A percentile compares a stretch with the other conserved stretches of the same genome.
Conservation (phyloP, 1,139 yeast species). For the Sugiyamaella pinicola region DNA sequence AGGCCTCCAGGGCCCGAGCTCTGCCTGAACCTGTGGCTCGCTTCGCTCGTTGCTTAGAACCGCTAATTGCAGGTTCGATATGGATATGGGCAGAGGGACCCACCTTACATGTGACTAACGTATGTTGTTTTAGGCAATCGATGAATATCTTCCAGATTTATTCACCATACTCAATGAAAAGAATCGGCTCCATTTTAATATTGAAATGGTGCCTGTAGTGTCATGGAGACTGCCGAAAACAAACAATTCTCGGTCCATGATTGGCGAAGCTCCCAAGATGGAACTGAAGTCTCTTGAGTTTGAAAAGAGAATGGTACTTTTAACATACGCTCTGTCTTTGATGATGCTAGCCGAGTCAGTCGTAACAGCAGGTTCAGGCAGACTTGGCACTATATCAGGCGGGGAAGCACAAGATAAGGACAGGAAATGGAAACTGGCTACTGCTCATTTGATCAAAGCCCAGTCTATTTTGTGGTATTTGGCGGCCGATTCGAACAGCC, state of each 20-base stretch:
- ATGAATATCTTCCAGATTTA: constrained; percentile 38
- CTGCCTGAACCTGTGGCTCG: no score
- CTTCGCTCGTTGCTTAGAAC: no score
- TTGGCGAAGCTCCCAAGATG: constrained; percentile 33
- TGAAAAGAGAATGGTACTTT: constrained; percentile 38
- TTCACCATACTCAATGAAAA: constrained; percentile 25
- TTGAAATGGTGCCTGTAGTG: constrained; percentile 18
- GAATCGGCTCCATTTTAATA: constrained; percentile 2
- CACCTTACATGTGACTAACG: no score
- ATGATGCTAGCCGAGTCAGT: constrained; percentile 32
- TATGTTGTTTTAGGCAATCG: constrained; percentile 30
- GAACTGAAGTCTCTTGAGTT: constrained; percentile 36
- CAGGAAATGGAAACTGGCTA: constrained; percentile 38
- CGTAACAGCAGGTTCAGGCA: constrained; percentile 16
- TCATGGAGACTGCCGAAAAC: constrained; percentile 39
- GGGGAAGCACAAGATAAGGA: constrained; percentile 22
- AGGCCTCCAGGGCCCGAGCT: no score
- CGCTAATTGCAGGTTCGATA: no score
- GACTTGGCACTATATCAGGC: constrained; percentile 14
- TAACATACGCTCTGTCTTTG: constrained; percentile 39
- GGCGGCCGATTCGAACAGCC: constrained; percentile 28
- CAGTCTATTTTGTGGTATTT: constrained; percentile 37
- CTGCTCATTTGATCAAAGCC: constrained; percentile 37
- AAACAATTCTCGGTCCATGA: constrained; percentile 28
- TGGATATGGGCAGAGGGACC: no score